Percentiles rank a stretch among this genome's conserved stretches.
phyloP scores from a whole-genome alignment of 1,284 basidiomycete species.

The Paramarasmius palmivorus region DNA sequence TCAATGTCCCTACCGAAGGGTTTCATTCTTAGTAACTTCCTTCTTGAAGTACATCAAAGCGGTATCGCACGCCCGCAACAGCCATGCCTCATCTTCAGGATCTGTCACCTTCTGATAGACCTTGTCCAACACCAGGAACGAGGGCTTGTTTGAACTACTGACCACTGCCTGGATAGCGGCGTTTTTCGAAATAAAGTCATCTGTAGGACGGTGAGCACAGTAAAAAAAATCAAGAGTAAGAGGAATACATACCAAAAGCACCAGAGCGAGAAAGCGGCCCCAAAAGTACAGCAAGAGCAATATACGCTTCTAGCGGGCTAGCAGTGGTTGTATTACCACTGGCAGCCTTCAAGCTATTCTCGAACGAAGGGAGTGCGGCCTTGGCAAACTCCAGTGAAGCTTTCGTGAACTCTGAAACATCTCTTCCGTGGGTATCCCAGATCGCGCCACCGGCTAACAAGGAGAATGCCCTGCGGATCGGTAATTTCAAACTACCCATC shows the following conservation, averaged over 20 bases:
- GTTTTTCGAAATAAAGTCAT: conserved; percentile 35
- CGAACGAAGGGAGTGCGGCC: conserved; percentile 60
- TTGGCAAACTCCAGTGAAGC: conserved; percentile 50
- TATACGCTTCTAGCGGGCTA: conserved; percentile 82
- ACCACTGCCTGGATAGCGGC: conserved; percentile 44
- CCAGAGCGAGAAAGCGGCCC: conserved; percentile 56
- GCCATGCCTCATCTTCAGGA: conserved; percentile 74
- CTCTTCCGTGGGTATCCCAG: conserved; percentile 31
- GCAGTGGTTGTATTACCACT: conserved; percentile 53
- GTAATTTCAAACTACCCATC: conserved; percentile 58
- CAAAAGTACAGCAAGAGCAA: conserved; percentile 70
- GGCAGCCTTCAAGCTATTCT: conserved; percentile 68
- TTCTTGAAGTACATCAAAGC: conserved; percentile 49
- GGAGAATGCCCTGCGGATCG: conserved; percentile 52
- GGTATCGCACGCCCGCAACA: conserved; percentile 67
- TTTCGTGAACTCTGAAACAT: conserved; percentile 33
- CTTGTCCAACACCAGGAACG: conserved; percentile 87
- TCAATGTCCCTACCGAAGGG: conserved; percentile 48
- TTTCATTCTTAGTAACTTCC: conserved; percentile 57
- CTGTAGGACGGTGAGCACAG: conserved; percentile 19
- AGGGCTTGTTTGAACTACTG: conserved; percentile 63
- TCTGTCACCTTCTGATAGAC: conserved; percentile 75
- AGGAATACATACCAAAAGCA: conserved; percentile 49
- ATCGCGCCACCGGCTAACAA: conserved; percentile 51
- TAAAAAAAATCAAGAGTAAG: neutral